A percentile compares a stretch with the other conserved stretches of the same genome.
phyloP scores from a whole-genome alignment of 371 early-diverging fungal genomes.

The Apophysomyces ossiformis region DNA sequence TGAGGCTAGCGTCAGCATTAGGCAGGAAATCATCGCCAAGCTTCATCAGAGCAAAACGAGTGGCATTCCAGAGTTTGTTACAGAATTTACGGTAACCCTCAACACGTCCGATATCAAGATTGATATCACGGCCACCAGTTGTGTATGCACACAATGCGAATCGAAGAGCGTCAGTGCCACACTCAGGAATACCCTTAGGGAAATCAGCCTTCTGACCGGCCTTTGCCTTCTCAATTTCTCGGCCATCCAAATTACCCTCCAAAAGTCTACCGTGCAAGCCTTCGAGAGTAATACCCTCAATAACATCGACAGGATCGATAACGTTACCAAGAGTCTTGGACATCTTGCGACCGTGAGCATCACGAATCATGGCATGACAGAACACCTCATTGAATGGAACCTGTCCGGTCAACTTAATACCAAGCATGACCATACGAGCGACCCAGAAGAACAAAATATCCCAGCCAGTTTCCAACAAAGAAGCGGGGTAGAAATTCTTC shows the following conservation, averaged over 20 bases:
- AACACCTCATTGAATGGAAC: slow-evolving; percentile 96
- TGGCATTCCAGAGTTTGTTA: slow-evolving; percentile 99
- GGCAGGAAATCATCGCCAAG: slow-evolving; percentile 87
- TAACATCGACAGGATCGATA: slow-evolving; percentile 98
- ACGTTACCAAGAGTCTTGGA: slow-evolving; percentile 99
- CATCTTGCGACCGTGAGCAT: slow-evolving; percentile 99
- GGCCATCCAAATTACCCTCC: slow-evolving; percentile 92
- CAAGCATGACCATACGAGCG: slow-evolving; percentile 99
- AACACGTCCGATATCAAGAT: slow-evolving; percentile 96
- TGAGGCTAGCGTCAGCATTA: slow-evolving; percentile 51
- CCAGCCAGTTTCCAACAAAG: slow-evolving; percentile 97
- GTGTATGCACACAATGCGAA: slow-evolving; percentile 97
- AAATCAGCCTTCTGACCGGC: slow-evolving; percentile 91
- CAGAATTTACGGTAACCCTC: slow-evolving; percentile 99
- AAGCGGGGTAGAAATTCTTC: slow-evolving; percentile 90
- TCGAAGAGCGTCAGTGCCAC: slow-evolving; percentile 99
- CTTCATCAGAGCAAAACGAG: slow-evolving; percentile 92
- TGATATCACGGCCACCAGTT: slow-evolving; percentile 93
- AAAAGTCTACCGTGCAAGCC: slow-evolving; percentile 80
- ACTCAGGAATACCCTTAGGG: slow-evolving; percentile 98
- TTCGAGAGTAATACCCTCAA: slow-evolving; percentile 90
- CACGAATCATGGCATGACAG: slow-evolving; percentile 99
- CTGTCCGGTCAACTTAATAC: slow-evolving; percentile 93
- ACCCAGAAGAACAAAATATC: slow-evolving; percentile 99
- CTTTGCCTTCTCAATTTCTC: slow-evolving; percentile 90